Evolutionary conservation across 495 filamentous ascomycete genomes (phyloP), one percentile per base, ranked within the genome.

Genomic region (Emericellopsis terricola): DNA sequence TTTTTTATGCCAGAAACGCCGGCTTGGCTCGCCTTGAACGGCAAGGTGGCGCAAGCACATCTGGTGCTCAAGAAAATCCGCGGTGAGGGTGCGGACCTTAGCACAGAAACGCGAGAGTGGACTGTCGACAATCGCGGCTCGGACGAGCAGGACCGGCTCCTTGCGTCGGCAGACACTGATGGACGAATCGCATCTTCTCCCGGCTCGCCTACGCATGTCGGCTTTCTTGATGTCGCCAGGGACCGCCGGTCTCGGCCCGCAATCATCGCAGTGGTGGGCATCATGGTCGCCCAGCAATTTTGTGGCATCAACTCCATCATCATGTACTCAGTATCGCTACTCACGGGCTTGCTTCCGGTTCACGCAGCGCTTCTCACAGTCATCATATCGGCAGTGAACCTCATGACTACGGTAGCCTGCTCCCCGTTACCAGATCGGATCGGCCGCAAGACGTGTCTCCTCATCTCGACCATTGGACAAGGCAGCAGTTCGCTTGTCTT

Each of bases 251-350:
- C 78, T 44, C 76, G 78, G 4, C 76, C 76, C 0, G 82, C 81
- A 15, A 73, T 93, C 27, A 56, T 92, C 37, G 81, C 85, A 2
- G 84, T 94, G 10, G 69, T 86, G 14, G 82, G 75, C 3, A 75
- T 94, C 41, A 96, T 96, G 91, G 57, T 86, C 23, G 76, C 81
- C 7, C 89, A 97, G 46, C 89, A 97, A 48, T 63, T 97, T 15
- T 78, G 73, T 19, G 86, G 87, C 18, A 84, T 97, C 57, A 97
- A 97, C 63, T 85, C 79, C 36, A 84, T 96, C 43, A 76, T 97
- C 51, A 94, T 97, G 84, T 96, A 97, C 55, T 89, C 83, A 6
- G 89, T 97, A 2, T 81, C 80, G 3, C 70, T 96, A 2, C 64
- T 97, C 23, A 68, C 74, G 23, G 69, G 64, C 29, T 69, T 94